Evolutionary conservation across 768 basidiomycete species (phyloP), one percentile per base, ranked within the genome.

Genomic region (Candolleomyces aberdarensis): DNA sequence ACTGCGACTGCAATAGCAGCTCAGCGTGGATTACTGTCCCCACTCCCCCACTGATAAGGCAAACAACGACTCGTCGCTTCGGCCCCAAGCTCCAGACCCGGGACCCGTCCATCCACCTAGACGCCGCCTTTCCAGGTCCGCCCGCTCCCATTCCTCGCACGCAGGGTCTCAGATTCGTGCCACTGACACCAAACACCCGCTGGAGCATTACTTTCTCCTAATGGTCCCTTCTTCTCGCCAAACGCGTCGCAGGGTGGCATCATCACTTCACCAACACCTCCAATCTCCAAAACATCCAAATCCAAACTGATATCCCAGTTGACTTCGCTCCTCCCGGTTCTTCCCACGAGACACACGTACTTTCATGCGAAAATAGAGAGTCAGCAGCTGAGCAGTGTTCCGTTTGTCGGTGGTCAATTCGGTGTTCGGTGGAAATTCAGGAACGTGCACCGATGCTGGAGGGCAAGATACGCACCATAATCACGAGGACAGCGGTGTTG

Each of bases 351-450:
- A 43, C 87, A 91, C 67, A 83, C 88, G 3, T 79, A 83, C 55
- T 91, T 92, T 73, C 81, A 83, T 57, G 83, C 85, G 31, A 76
- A 77, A 11, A 67, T 92, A 46, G 75, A 77, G 19, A 77, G 91
- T 43, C 87, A 91, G 72, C 83, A 90, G 64, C 80, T 92, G 20
- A 78, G 82, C 19, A 87, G 84, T 64, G 86, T 92, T 0, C 91
- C 91, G 0, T 83, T 91, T 60, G 83, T 91, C 39, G 75, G 77
- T 46, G 90, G 90, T 63, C 82, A 89, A 67, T 91, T 91, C 67
- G 84, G 78, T 19, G 81, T 87, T 5, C 76, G 80, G 20, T 91
- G 91, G 89, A 87, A 84, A 71, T 83, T 91, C 72, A 88, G 85
- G 76, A 80, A 85, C 63, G 78, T 78, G 3, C 73, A 77, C 49